Conservation (phyloP, 2,329 filamentous ascomycete genomes). For the Trichophyton equinum region DNA sequence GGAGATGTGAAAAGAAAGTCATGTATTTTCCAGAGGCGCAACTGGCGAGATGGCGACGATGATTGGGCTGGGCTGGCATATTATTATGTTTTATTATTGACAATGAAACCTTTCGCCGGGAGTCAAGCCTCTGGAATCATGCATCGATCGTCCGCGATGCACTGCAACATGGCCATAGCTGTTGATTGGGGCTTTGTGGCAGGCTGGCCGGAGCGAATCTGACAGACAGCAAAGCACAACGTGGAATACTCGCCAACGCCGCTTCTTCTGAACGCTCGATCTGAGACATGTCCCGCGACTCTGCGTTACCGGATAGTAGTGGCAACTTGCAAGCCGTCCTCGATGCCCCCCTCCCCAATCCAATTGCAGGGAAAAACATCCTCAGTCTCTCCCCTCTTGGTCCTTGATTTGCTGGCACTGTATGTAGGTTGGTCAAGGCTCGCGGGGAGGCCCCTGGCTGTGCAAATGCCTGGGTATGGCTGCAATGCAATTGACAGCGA, state of each 20-base stretch:
- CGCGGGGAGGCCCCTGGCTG: not conserved
- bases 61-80: not conserved
- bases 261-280: not conserved
- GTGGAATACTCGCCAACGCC: not conserved
- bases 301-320: not conserved
- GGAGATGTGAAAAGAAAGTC: not conserved
- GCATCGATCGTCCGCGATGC: not conserved
- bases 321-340: not conserved
- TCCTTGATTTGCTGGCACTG: not conserved
- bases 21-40: not conserved
- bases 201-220: not conserved
- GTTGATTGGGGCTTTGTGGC: not conserved
- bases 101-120: not conserved
- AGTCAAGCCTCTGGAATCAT: not conserved
- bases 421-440: not conserved
- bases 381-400: not conserved
- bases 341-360: not conserved
- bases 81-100: not conserved
- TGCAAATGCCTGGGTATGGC: not conserved
- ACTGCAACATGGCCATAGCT: not conserved
- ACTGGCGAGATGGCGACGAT: not conserved
- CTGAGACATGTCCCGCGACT: slow-evolving; percentile 1
- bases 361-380: not conserved
- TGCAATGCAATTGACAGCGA: not conserved
- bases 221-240: not conserved